Percentiles rank a stretch among this genome's conserved stretches.
Evolutionary conservation across 2,329 filamentous ascomycete species (phyloP).

Genomic region (Fusarium chuoi): DNA sequence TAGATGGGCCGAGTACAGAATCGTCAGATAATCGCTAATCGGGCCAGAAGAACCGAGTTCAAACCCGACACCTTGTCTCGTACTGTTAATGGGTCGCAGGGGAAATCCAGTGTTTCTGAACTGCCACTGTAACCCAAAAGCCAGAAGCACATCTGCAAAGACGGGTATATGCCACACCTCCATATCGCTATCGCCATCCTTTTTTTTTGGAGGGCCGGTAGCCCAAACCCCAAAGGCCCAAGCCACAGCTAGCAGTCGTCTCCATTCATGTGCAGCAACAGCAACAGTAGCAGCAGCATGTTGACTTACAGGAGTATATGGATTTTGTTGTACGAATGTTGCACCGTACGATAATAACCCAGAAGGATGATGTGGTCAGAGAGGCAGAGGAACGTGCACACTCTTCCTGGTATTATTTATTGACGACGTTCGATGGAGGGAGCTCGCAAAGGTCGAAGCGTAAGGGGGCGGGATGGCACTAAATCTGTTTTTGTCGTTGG

Average conservation of each 20-base stretch:
- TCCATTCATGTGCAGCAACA: conserved; percentile 36
- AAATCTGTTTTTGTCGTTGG: conserved; percentile 17
- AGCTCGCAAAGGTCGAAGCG: conserved; percentile 25
- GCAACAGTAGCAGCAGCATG: conserved; percentile 22
- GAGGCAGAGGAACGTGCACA: conserved; percentile 43
- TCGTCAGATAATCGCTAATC: conserved; percentile 38
- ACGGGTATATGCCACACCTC: conserved; percentile 28
- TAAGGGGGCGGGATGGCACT: conserved; percentile 13
- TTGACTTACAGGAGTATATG: conserved; percentile 40
- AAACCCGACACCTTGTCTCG: conserved; percentile 2
- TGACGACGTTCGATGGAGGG: conserved; percentile 32
- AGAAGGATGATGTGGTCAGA: conserved; percentile 42
- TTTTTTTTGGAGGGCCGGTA: conserved; percentile 12
- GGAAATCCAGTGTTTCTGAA: not conserved
- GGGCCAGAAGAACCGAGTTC: conserved; percentile 30
- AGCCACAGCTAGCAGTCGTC: conserved; percentile 30
- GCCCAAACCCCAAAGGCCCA: conserved; percentile 14
- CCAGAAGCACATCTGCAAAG: conserved; percentile 27
- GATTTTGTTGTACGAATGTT: conserved; percentile 41
- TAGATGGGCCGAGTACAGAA: conserved; percentile 35
- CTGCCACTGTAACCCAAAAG: conserved; percentile 2
- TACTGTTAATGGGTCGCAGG: conserved; percentile 5
- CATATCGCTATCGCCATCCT: conserved; percentile 14
- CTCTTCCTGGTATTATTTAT: conserved; percentile 34
- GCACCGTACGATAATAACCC: conserved; percentile 46